These are phyloP conservation scores for Botrytis tulipae DNA, from an alignment of 2,329 filamentous ascomycete species.

Conservation along the genomic window DNA sequence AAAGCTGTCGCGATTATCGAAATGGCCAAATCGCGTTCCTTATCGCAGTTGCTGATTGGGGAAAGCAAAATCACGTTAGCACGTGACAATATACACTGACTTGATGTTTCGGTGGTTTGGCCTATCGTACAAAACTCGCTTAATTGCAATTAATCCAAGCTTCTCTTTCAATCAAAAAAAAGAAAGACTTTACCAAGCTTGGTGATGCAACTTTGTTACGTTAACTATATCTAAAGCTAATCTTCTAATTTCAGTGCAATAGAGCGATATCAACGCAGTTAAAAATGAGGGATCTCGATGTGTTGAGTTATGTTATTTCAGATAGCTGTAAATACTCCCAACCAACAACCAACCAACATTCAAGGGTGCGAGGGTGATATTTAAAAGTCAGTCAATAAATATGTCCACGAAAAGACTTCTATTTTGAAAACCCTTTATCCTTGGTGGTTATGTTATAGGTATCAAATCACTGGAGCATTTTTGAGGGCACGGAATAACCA, in stretches of 20 bases:
- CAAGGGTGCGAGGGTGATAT: neutral
- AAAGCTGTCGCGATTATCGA: slow-evolving; percentile 1
- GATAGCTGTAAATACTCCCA: neutral
- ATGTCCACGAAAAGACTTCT: neutral
- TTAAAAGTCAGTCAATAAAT: neutral
- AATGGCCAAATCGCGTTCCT: slow-evolving; percentile 13
- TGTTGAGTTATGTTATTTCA: neutral
- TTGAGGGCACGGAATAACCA: neutral
- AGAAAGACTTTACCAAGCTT: neutral
- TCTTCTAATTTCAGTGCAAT: neutral
- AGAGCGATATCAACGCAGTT: neutral
- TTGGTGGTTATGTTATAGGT: neutral
- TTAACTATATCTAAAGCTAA: neutral
- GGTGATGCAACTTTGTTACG: neutral
- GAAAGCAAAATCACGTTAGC: neutral
- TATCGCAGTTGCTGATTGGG: slow-evolving; percentile 12
- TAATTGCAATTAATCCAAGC: neutral
- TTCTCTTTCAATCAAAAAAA: neutral
- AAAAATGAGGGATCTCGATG: neutral
- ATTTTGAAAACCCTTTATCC: neutral
- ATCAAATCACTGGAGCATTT: neutral
- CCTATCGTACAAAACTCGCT: neutral
- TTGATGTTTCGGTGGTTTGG: neutral
- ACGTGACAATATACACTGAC: neutral
- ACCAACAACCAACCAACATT: neutral